phyloP scores from a whole-genome alignment of 495 filamentous ascomycete genomes.

The Hapsidospora chrysogenum region DNA sequence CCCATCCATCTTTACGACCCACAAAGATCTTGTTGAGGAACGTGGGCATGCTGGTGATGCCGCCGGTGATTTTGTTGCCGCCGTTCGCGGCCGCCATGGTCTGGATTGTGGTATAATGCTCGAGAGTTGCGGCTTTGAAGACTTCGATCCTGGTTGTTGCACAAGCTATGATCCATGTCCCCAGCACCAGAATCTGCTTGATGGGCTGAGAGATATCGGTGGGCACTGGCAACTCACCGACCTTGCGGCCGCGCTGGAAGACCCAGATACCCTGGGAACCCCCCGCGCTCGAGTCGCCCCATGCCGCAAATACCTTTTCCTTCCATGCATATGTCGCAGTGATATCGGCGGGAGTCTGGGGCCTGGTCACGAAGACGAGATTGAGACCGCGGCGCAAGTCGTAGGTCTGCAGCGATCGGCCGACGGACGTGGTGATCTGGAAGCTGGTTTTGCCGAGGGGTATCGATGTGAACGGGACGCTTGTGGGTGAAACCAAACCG shows the following conservation, averaged over 20 bases:
- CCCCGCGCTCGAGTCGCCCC: conserved; percentile 38
- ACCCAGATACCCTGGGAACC: conserved; percentile 66
- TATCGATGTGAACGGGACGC: conserved; percentile 73
- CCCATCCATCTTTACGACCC: conserved; percentile 67
- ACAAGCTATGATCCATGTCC: conserved; percentile 79
- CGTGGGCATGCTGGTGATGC: conserved; percentile 71
- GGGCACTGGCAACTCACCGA: conserved; percentile 54
- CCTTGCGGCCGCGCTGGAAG: conserved; percentile 83
- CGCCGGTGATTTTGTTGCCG: conserved; percentile 47
- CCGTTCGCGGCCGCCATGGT: conserved; percentile 26
- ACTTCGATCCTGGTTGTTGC: conserved; percentile 62
- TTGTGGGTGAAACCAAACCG: conserved; percentile 79
- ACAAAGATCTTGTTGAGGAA: conserved; percentile 92
- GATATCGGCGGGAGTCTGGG: conserved; percentile 70
- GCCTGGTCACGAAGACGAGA: conserved; percentile 78
- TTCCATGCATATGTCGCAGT: conserved; percentile 82
- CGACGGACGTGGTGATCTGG: conserved; percentile 90
- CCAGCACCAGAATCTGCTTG: conserved; percentile 63
- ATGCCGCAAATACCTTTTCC: conserved; percentile 73
- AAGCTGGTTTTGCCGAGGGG: conserved; percentile 87
- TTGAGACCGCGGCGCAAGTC: conserved; percentile 78
- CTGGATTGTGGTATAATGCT: conserved; percentile 76
- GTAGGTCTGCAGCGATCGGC: conserved; percentile 82
- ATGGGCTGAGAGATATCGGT: conserved; percentile 46
- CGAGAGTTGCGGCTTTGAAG: conserved; percentile 70